These are phyloP conservation scores for Chaetothyriales sp. DNA, from an alignment of 2,329 filamentous ascomycete species.

Conservation along the genomic window DNA sequence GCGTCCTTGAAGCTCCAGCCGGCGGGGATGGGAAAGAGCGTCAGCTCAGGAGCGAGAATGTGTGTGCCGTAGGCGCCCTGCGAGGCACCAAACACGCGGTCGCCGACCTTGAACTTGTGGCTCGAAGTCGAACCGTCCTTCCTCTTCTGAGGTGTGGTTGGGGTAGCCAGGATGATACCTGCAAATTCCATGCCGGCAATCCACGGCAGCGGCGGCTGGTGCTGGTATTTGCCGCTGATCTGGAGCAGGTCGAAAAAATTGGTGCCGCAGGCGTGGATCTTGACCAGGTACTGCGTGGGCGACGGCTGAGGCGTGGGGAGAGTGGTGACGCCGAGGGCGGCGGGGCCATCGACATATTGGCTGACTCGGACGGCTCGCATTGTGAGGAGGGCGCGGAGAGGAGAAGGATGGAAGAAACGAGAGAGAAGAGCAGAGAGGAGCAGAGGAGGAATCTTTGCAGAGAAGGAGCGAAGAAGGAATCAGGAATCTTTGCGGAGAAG, in stretches of 20 bases:
- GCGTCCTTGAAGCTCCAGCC: slow-evolving; percentile 78
- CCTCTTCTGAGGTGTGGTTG: slow-evolving; percentile 26
- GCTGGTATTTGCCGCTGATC: slow-evolving; percentile 89
- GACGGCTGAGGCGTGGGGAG: slow-evolving; percentile 62
- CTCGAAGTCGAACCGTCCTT: slow-evolving; percentile 9
- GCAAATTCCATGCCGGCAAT: slow-evolving; percentile 76
- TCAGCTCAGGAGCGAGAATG: slow-evolving; percentile 51
- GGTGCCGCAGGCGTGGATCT: slow-evolving; percentile 72
- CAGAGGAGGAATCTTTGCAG: too few relatives aligned
- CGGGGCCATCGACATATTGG: slow-evolving; percentile 47
- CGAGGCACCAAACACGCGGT: slow-evolving; percentile 70
- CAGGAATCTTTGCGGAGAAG: too few relatives aligned
- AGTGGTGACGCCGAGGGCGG: slow-evolving; percentile 60
- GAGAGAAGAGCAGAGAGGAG: background rate
- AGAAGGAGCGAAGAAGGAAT: too few relatives aligned
- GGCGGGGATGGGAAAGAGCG: slow-evolving; percentile 58
- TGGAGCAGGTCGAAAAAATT: slow-evolving; percentile 98
- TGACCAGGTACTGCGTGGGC: slow-evolving; percentile 67
- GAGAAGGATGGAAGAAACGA: background rate
- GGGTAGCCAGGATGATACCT: slow-evolving; percentile 58
- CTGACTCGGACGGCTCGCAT: slow-evolving; percentile 19
- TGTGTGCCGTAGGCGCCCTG: slow-evolving; percentile 80
- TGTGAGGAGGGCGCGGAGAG: background rate
- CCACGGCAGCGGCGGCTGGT: slow-evolving; percentile 82
- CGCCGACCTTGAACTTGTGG: slow-evolving; percentile 59